Evolutionary conservation across 306 rosid species (phyloP), one percentile per base, ranked within the genome.

Genomic region (Adenanthera pavonina): DNA sequence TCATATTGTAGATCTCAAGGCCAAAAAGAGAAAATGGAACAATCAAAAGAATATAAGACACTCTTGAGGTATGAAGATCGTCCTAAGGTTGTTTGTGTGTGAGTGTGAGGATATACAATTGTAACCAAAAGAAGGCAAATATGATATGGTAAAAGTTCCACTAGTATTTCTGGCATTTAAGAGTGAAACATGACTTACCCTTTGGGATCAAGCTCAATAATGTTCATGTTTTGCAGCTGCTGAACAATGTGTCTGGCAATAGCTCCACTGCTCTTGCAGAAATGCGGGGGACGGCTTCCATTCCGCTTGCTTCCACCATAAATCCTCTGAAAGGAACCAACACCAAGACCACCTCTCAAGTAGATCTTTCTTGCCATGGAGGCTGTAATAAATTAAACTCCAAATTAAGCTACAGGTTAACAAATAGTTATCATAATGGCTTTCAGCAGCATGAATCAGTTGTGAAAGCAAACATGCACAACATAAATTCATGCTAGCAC

Each of bases 301-400:
- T 92, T 91, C 79, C 97, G 89, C 88, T 88, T 61, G 88, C 93
- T 89, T 2, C 97, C 97, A 80, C 97, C 97, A 43, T 92, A 92
- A 40, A 92, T 92, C 80, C 93, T 84, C 53, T 65, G 77, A 62
- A 92, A 92, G 17, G 95, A 90, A 4, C 97, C 97, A 40, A 91
- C 97, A 61, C 97, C 97, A 30, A 91, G 93, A 30, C 97, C 97
- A 1, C 95, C 95, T 78, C 97, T 85, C 89, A 92, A 77, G 84
- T 90, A 92, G 75, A 90, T 84, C 87, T 92, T 92, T 84, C 97
- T 86, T 47, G 97, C 97, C 89, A 92, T 88, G 30, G 97, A 92
- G 52, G 97, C 97, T 84, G 77, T 71, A 81, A 62, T 46, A 43
- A 48, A 43, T 75, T 47, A 49, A 64, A 60, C 33, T 13, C 65